Percentiles rank a stretch among this genome's conserved stretches.
Evolutionary conservation across 2,329 filamentous ascomycete genomes (phyloP).

Genomic region (Xylaria sp.): DNA sequence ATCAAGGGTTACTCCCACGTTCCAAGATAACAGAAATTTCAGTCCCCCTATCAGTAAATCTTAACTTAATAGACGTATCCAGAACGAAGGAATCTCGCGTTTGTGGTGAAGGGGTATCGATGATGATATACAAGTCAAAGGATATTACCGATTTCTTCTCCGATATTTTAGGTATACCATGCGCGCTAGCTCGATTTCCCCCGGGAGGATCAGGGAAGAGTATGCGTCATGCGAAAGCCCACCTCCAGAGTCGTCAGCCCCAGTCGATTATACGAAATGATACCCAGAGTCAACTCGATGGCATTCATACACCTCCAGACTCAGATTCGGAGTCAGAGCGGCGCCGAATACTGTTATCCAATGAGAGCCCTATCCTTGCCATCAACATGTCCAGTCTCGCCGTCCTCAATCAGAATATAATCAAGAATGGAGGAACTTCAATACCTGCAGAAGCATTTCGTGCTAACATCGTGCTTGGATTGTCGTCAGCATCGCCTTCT

Average conservation of each 20-base stretch:
- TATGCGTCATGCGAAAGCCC: conserved; percentile 76
- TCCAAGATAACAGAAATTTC: conserved; percentile 51
- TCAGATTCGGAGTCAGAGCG: conserved; percentile 63
- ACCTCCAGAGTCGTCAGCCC: conserved; percentile 68
- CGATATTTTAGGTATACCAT: conserved; percentile 77
- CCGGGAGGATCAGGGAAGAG: conserved; percentile 68
- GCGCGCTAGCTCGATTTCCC: conserved; percentile 85
- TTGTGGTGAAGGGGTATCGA: conserved; percentile 81
- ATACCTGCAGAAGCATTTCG: conserved; percentile 82
- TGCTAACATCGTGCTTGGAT: conserved; percentile 83
- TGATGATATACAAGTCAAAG: conserved; percentile 74
- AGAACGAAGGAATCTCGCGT: conserved; percentile 70
- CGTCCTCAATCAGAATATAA: conserved; percentile 78
- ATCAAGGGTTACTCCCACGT: conserved; percentile 50
- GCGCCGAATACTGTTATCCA: conserved; percentile 79
- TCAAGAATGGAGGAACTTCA: conserved; percentile 66
- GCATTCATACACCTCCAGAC: conserved; percentile 64
- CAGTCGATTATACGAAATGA: conserved; percentile 36
- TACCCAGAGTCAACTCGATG: conserved; percentile 66
- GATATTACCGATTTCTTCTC: conserved; percentile 82
- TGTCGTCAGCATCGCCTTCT: conserved; percentile 25
- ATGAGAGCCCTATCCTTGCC: conserved; percentile 91
- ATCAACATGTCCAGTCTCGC: conserved; percentile 84
- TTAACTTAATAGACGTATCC: conserved; percentile 61
- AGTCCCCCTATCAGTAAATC: conserved; percentile 75